Base-by-base conservation (phyloP, 441 rosid species). In the Populus hybrid region DNA sequence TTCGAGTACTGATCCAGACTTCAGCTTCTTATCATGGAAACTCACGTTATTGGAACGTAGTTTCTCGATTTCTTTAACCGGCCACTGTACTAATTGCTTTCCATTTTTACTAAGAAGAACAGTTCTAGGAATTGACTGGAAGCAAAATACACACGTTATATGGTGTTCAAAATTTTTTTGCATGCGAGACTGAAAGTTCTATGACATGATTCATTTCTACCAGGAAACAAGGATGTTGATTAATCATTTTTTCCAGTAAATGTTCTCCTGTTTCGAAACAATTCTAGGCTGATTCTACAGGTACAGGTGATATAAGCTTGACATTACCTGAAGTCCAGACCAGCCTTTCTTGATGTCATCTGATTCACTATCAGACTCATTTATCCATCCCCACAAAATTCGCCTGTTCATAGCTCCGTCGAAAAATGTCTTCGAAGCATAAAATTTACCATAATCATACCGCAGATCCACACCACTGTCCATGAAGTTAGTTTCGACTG, bases 391-490 rank as follows among this genome's bases (percentile, higher is more conserved):
- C 71, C 71, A 68, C 71, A 68, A 32, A 8, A 68, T 30, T 28
- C 93, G 21, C 81, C 70, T 68, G 40, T 28, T 34, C 35, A 28
- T 68, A 0, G 14, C 35, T 2, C 35, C 10, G 35, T 68, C 71
- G 10, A 24, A 68, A 30, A 68, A 68, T 12, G 71, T 68, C 71
- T 68, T 68, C 0, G 71, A 68, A 18, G 71, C 71, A 68, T 68
- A 68, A 36, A 28, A 68, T 68, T 16, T 32, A 5, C 71, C 71
- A 28, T 68, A 34, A 12, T 68, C 71, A 28, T 28, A 68, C 57
- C 57, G 57, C 57, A 46, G 20, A 46, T 46, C 57, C 57, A 46
- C 12, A 46, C 57, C 57, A 46, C 57, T 46, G 57, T 46, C 57
- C 57, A 46, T 46, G 57, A 46, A 46, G 57, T 46, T 14, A 46